Conservation (phyloP, 73 alveolate species). For the Tetrahymena malaccensis region DNA sequence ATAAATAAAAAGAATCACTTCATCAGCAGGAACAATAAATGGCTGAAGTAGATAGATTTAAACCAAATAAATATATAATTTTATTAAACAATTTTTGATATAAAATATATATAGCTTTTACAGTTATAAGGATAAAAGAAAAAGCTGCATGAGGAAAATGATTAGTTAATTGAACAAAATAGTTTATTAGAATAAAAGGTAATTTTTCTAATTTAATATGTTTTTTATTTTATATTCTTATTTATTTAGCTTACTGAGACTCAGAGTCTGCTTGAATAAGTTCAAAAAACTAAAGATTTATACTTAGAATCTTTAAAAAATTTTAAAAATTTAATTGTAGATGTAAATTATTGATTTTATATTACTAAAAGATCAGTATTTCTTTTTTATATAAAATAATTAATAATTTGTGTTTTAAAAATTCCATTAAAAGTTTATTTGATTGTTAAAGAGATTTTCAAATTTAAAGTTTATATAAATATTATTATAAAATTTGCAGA, state of each 20-base stretch:
- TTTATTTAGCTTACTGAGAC: neutral
- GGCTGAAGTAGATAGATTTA: neutral
- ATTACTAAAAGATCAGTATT: neutral
- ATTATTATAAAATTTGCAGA: too few species aligned
- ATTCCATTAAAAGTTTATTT: neutral
- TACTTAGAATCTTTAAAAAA: neutral
- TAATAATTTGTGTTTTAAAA: too few species aligned
- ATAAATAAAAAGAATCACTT: neutral
- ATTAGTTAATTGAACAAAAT: neutral
- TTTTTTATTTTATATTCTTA: neutral
- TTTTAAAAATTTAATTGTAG: neutral
- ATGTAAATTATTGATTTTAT: neutral
- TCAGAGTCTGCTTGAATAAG: neutral
- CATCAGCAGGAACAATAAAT: neutral
- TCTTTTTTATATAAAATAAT: neutral
- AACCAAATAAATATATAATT: neutral
- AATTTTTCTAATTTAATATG: neutral
- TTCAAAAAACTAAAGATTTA: neutral
- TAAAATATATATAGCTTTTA: neutral
- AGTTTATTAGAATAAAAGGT: neutral
- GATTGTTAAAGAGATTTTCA: neutral
- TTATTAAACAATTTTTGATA: neutral
- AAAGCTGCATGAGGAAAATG: neutral
- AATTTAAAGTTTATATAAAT: too few species aligned
- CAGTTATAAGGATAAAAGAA: neutral